phyloP scores from a whole-genome alignment of 2,329 filamentous ascomycete genomes.

The Exophiala bonariae region DNA sequence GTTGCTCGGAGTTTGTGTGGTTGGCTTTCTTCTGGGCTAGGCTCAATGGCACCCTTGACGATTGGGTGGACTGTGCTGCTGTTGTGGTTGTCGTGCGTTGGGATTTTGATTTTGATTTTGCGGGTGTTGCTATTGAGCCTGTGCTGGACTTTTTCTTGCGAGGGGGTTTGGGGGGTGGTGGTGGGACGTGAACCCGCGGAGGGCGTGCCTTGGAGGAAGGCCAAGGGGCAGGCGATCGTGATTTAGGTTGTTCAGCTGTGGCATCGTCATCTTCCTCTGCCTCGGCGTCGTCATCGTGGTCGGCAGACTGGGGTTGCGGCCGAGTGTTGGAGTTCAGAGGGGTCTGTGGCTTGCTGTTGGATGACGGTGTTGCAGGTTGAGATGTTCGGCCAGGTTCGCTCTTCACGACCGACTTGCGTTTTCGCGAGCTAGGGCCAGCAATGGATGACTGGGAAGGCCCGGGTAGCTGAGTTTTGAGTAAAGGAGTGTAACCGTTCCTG shows the following conservation, averaged over 20 bases:
- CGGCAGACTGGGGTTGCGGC: neutral
- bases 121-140: conserved; percentile 8
- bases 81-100: neutral
- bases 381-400: conserved; percentile 11
- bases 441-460: conserved; percentile 8
- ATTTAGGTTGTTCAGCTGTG: conserved; percentile 11
- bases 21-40: conserved; percentile 29
- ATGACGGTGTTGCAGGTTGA: conserved; percentile 21
- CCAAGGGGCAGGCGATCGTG: conserved; percentile 23
- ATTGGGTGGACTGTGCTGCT: conserved; percentile 6
- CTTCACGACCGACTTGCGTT: conserved; percentile 17
- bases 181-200: conserved; percentile 7
- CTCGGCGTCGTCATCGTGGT: conserved; percentile 22
- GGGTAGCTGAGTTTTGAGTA: conserved; percentile 10
- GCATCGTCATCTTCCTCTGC: conserved; percentile 20
- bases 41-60: conserved; percentile 22
- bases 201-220: conserved; percentile 16
- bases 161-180: conserved; percentile 11
- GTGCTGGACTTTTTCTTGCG: conserved; percentile 13
- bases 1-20: conserved; percentile 29
- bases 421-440: conserved; percentile 8
- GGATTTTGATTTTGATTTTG: conserved; percentile 16
- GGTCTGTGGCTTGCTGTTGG: conserved; percentile 22
- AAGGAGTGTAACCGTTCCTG: conserved; percentile 16
- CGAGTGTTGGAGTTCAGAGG: conserved; percentile 10